These are phyloP conservation scores for Daldinia concentrica DNA, from an alignment of 495 filamentous ascomycete species.

Conservation along the genomic window DNA sequence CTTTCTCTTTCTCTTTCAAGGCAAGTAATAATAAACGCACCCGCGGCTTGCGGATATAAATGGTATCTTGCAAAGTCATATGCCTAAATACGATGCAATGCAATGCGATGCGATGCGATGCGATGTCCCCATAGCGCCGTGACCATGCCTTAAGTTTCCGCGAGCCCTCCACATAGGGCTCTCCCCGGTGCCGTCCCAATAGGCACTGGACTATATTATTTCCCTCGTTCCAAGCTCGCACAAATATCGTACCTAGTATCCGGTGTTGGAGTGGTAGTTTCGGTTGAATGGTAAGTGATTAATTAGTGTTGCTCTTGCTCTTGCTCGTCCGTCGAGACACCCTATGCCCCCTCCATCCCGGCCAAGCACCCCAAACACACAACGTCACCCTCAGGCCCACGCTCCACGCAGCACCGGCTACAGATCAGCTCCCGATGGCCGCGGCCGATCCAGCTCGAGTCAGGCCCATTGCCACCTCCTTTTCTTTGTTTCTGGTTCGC, in stretches of 20 bases:
- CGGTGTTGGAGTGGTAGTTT: neutral
- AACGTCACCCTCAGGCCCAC: conserved; percentile 56
- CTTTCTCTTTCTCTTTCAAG: neutral
- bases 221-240: neutral
- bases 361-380: conserved; percentile 58
- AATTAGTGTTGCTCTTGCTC: neutral
- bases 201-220: neutral
- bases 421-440: conserved; percentile 53
- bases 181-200: neutral
- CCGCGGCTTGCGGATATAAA: conserved; percentile 8
- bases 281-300: neutral
- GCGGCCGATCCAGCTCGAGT: conserved; percentile 45
- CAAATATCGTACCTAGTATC: neutral
- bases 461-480: conserved; percentile 10
- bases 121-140: conserved; percentile 14
- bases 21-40: conserved; percentile 13
- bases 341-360: conserved; percentile 51
- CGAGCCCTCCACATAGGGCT: conserved; percentile 2
- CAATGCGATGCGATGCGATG: conserved; percentile 12
- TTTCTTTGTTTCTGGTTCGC: conserved; percentile 21
- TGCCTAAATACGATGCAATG: conserved; percentile 19
- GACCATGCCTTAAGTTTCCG: conserved; percentile 5
- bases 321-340: neutral
- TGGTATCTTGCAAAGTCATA: conserved; percentile 27
- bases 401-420: conserved; percentile 59